Conservation (phyloP, 1,284 basidiomycete species). For the Apiotrichum porosum region DNA sequence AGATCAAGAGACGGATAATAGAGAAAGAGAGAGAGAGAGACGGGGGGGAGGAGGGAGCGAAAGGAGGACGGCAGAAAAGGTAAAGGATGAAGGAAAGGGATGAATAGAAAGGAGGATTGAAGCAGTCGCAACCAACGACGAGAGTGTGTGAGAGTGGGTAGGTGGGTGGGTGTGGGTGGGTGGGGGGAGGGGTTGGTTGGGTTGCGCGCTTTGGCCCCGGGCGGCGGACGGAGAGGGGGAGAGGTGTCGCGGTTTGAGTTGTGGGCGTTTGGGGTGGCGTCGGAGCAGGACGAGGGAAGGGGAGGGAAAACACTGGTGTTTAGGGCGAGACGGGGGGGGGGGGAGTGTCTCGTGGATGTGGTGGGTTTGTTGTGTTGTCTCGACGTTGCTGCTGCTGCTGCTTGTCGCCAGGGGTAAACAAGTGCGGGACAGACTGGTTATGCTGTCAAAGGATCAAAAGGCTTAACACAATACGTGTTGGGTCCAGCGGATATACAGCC, state of each 20-base stretch:
- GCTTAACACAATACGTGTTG: too few relatives aligned
- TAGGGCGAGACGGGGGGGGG: too few relatives aligned
- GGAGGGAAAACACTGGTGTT: neutral
- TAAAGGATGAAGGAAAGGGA: neutral
- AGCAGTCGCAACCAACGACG: neutral
- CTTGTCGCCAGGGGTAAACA: too few relatives aligned
- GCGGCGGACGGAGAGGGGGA: neutral
- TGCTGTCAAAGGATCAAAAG: too few relatives aligned
- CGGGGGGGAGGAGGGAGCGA: neutral
- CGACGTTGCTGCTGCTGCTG: too few relatives aligned
- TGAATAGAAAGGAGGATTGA: neutral
- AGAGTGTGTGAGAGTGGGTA: neutral
- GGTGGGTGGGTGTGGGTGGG: neutral
- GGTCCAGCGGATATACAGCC: too few relatives aligned
- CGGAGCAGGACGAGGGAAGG: neutral
- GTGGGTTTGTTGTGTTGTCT: too few relatives aligned
- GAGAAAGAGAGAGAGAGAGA: slow-evolving; percentile 1
- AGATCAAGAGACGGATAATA: slow-evolving; percentile 1
- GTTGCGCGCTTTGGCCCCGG: too few relatives aligned
- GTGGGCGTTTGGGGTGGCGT: neutral
- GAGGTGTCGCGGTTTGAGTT: neutral
- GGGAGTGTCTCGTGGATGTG: too few relatives aligned
- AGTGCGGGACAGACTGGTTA: too few relatives aligned
- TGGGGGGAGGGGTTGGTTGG: neutral
- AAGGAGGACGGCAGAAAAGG: neutral